These are phyloP conservation scores for Penicillium psychrofluorescens DNA, from an alignment of 495 filamentous ascomycete genomes.

Conservation along the genomic window DNA sequence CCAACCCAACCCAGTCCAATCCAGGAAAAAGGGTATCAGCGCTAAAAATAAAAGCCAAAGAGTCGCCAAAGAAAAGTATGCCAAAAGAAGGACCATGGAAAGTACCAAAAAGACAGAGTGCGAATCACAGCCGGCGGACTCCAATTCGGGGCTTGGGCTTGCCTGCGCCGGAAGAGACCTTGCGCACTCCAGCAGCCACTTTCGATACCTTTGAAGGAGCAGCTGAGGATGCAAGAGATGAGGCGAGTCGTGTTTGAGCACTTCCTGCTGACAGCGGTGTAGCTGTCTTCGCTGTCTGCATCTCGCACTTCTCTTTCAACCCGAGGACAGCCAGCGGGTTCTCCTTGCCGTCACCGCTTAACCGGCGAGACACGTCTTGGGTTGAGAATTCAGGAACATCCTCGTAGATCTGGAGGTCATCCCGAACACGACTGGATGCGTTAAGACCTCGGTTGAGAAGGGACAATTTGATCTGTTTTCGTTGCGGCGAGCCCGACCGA, in stretches of 20 bases:
- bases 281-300: constrained; percentile 1
- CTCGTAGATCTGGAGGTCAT: constrained; percentile 33
- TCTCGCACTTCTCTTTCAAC: constrained; percentile 6
- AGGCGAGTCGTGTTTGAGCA: background rate
- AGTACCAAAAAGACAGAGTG: too few relatives aligned
- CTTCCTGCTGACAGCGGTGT: background rate
- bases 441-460: constrained; percentile 16
- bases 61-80: too few relatives aligned
- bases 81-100: too few relatives aligned
- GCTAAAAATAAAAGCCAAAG: too few relatives aligned
- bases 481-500: constrained; percentile 8
- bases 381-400: constrained; percentile 20
- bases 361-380: constrained; percentile 10
- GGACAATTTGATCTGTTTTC: constrained; percentile 28
- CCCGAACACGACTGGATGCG: constrained; percentile 17
- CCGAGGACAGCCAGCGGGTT: constrained; percentile 14
- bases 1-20: too few relatives aligned
- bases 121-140: constrained; percentile 27
- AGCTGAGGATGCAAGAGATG: background rate
- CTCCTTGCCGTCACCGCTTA: constrained; percentile 27
- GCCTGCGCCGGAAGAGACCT: constrained; percentile 13
- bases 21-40: too few relatives aligned
- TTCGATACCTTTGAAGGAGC: constrained; percentile 10
- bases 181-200: constrained; percentile 18
- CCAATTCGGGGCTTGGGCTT: constrained; percentile 34